phyloP scores from a whole-genome alignment of 371 early-diverging fungal species.

The Funneliformis caledonium region DNA sequence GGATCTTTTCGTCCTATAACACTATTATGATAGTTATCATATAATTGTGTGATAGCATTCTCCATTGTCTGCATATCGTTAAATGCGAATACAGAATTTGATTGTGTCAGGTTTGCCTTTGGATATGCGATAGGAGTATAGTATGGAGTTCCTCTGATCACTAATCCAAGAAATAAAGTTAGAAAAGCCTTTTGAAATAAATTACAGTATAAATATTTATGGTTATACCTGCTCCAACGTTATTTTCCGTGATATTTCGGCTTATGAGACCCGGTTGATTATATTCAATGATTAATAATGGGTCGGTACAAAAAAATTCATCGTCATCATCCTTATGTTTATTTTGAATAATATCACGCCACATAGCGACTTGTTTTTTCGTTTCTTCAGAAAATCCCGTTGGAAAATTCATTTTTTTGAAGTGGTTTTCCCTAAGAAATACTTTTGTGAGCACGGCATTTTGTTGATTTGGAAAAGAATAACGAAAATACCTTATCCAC shows the following conservation, averaged over 20 bases:
- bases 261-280: constrained; percentile 4
- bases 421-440: not conserved
- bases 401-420: not conserved
- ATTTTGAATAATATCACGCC: constrained; percentile 4
- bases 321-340: constrained; percentile 31
- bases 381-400: constrained; percentile 10
- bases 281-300: constrained; percentile 2
- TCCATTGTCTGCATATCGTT: constrained; percentile 9
- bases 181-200: constrained; percentile 6
- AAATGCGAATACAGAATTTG: constrained; percentile 15
- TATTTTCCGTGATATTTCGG: constrained; percentile 31
- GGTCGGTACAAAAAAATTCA: constrained; percentile 21
- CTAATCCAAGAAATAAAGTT: constrained; percentile 34
- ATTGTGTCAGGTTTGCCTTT: not conserved
- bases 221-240: constrained; percentile 29
- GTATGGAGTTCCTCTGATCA: not conserved
- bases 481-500: too few species aligned
- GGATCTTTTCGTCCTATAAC: constrained; percentile 3
- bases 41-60: not conserved
- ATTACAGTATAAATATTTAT: constrained; percentile 26
- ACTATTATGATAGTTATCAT: not conserved
- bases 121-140: constrained; percentile 17
- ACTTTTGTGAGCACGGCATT: too few species aligned
- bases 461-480: too few species aligned
- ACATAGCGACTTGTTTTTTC: not conserved